Evolutionary conservation across 2,329 filamentous ascomycete genomes (phyloP).

Genomic region (Pseudomassariella vexata): DNA sequence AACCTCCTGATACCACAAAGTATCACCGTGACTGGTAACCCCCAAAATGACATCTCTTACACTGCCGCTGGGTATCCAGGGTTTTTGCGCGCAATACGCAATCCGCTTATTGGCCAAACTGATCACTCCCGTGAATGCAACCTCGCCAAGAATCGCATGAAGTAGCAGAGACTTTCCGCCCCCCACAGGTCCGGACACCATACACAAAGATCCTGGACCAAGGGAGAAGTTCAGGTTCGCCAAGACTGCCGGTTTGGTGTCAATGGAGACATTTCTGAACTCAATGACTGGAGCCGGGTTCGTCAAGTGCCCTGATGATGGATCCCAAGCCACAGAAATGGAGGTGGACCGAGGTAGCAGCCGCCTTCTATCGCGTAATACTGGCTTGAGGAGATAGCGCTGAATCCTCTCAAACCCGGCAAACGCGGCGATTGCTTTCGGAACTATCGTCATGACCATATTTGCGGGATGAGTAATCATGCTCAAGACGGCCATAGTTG

Average conservation of each 20-base stretch:
- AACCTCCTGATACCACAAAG: slow-evolving; percentile 27
- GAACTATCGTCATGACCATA: slow-evolving; percentile 36
- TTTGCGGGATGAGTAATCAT: slow-evolving; percentile 36
- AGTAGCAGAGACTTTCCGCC: slow-evolving; percentile 21
- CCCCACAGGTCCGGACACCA: slow-evolving; percentile 20
- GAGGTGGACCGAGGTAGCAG: too few species aligned
- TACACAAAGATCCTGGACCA: too few species aligned
- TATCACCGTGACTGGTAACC: slow-evolving; percentile 1
- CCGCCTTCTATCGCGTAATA: slow-evolving; percentile 9
- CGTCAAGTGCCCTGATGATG: too few species aligned
- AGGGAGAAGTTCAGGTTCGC: too few species aligned
- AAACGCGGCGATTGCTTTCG: slow-evolving; percentile 23
- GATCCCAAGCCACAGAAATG: too few species aligned
- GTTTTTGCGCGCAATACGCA: slow-evolving; percentile 29
- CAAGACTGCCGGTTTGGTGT: too few species aligned
- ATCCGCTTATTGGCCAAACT: slow-evolving; percentile 18
- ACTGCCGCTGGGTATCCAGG: slow-evolving; percentile 30
- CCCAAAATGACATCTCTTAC: slow-evolving; percentile 26
- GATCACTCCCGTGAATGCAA: slow-evolving; percentile 18
- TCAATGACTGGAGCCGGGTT: too few species aligned
- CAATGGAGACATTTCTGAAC: too few species aligned
- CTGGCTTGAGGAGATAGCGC: slow-evolving; percentile 20
- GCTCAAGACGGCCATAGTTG: slow-evolving; percentile 29
- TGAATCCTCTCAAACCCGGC: slow-evolving; percentile 33
- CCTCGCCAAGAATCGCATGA: slow-evolving; percentile 14